phyloP scores from a whole-genome alignment of 768 basidiomycete species.

The Podaxis sp. region DNA sequence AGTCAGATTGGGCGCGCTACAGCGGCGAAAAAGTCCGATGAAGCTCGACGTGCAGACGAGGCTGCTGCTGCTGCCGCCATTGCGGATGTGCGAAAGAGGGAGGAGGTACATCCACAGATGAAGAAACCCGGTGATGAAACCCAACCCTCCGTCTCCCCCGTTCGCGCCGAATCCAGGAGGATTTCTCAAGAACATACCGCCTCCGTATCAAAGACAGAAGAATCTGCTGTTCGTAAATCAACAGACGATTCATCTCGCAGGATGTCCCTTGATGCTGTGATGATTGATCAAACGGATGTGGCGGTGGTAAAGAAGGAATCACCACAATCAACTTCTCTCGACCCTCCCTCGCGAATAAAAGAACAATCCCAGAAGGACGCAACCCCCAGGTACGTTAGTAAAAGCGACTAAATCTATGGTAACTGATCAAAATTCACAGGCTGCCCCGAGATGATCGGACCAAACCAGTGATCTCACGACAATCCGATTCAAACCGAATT shows the following conservation, averaged over 20 bases:
- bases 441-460: background rate
- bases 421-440: background rate
- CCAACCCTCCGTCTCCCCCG: background rate
- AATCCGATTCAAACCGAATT: too few relatives aligned
- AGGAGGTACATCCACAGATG: background rate
- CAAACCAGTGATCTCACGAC: background rate
- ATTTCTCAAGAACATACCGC: background rate
- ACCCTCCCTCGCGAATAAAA: background rate
- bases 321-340: background rate
- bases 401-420: background rate
- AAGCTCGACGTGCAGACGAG: slow-evolving; percentile 18
- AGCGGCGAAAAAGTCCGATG: slow-evolving; percentile 45
- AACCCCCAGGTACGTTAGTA: background rate
- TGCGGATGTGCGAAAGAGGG: slow-evolving; percentile 4
- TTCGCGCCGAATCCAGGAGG: background rate
- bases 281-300: slow-evolving; percentile 1
- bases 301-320: slow-evolving; percentile 7
- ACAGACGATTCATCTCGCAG: background rate
- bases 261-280: slow-evolving; percentile 12
- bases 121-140: background rate
- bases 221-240: background rate
- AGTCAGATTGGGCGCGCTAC: slow-evolving; percentile 46
- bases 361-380: background rate
- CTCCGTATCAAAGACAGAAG: background rate
- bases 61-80: slow-evolving; percentile 13